Evolutionary conservation across 139 green algal species (phyloP).

Genomic region (Auxenochlorella pyrenoidosa): DNA sequence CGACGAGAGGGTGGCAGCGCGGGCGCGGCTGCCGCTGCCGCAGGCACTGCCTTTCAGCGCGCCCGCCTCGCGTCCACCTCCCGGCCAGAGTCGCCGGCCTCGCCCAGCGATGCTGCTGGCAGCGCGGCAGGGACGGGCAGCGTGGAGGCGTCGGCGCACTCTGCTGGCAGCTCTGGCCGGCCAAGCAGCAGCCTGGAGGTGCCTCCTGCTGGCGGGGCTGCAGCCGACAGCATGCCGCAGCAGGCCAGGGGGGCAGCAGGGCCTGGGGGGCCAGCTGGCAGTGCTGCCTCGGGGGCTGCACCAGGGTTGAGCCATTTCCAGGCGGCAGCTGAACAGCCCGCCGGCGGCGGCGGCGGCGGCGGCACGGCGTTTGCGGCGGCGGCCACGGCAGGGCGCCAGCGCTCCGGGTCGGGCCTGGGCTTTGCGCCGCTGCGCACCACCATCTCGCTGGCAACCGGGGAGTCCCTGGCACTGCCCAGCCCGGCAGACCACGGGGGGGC

Average conservation of each 20-base stretch:
- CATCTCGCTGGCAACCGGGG: neutral
- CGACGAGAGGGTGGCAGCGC: neutral
- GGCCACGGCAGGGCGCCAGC: neutral
- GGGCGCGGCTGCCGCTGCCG: neutral
- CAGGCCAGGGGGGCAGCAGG: neutral
- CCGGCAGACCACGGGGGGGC: neutral
- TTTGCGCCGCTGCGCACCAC: neutral
- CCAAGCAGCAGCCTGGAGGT: neutral
- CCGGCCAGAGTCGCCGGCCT: neutral
- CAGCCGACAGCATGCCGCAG: neutral
- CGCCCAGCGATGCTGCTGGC: neutral
- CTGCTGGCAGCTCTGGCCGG: neutral
- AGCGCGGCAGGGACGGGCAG: neutral
- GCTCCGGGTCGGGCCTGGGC: neutral
- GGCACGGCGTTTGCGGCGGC: neutral
- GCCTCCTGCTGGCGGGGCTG: neutral
- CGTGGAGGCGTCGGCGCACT: neutral
- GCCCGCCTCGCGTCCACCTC: neutral
- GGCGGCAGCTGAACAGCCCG: neutral
- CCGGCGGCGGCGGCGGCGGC: neutral
- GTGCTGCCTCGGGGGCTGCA: neutral
- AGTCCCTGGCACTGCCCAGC: conserved; percentile 2
- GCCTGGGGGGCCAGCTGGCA: neutral
- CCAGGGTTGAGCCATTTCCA: neutral
- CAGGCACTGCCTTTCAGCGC: conserved; percentile 8